Percentiles rank a stretch among this genome's conserved stretches.
These are phyloP conservation scores for Zasmidium cellare DNA, from an alignment of 2,329 filamentous ascomycete species.

Conservation along the genomic window DNA sequence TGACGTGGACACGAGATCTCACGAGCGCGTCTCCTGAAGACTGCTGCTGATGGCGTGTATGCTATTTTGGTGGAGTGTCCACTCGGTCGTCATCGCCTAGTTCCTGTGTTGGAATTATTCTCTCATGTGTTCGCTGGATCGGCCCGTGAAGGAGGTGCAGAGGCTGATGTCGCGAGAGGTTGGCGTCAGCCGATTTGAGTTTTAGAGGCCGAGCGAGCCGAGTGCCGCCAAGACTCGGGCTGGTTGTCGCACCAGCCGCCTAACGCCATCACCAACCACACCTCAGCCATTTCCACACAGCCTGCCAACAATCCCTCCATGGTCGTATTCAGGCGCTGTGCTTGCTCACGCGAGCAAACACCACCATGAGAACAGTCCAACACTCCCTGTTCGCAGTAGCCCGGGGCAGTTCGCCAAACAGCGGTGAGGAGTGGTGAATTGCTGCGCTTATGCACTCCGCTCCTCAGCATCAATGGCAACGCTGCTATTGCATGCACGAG, in stretches of 20 bases:
- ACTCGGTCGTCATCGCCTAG: not conserved
- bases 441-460: slow-evolving; percentile 3
- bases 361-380: not conserved
- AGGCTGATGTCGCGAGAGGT: not conserved
- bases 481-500: not conserved
- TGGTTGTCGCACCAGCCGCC: not conserved
- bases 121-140: not conserved
- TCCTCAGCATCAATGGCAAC: not conserved
- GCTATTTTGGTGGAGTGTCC: not conserved
- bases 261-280: not conserved
- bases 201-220: too few species aligned
- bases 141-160: not conserved
- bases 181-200: not conserved
- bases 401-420: not conserved
- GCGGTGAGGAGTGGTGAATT: not conserved
- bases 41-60: not conserved
- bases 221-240: not conserved
- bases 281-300: not conserved
- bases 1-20: not conserved
- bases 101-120: not conserved
- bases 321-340: not conserved
- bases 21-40: not conserved
- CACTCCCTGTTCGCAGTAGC: not conserved
- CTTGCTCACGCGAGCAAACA: not conserved
- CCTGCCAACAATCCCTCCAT: not conserved